Base-by-base conservation (phyloP, 2,329 filamentous ascomycete species). In the Davidsoniella eucalypti region DNA sequence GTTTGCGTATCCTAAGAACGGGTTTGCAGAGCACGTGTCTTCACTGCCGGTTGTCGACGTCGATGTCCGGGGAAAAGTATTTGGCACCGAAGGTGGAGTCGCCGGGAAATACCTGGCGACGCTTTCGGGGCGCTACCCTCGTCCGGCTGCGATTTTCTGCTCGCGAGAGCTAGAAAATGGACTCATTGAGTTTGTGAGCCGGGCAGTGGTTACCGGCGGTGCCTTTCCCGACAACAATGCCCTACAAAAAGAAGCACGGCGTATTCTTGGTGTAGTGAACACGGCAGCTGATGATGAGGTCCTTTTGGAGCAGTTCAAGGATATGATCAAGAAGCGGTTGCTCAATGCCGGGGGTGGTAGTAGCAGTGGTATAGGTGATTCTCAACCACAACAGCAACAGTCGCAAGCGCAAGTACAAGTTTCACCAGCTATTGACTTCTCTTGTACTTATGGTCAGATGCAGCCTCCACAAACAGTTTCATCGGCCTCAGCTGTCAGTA, bases 141-240 rank as follows among this genome's bases (percentile, higher is more conserved):
- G 67, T 8, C 72, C 71, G 0, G 70, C 72, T 0, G 60, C 61
- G 7, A 66, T 79, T 0, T 80, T 80, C 58, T 78, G 73, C 60
- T 75, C 71, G 16, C 65, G 72, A 5, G 73, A 78, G 57, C 65
- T 80, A 18, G 76, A 80, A 59, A 63, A 59, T n/a, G 73, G 70
- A 2, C 62, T 80, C 12, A 59, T 65, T 9, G 65, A 67, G 16
- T 75, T 70, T 55, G 71, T 75, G 5, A 61, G 65, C 26, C 57
- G 60, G 2, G 61, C 69, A 53, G 56, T 71, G 5, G 56, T 60
- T 5, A 59, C 58, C 4, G 62, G 59, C 1, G 67, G 66, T 2
- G 57, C 56, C 4, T 66, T 75, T 53, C 76, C 76, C 0, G 59
- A 58, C 2, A 73, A 78, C 56, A 66, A 65, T 2, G 63, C 62